Conservation (phyloP, 805 yeast species). For the Lipomyces mesembrius region DNA sequence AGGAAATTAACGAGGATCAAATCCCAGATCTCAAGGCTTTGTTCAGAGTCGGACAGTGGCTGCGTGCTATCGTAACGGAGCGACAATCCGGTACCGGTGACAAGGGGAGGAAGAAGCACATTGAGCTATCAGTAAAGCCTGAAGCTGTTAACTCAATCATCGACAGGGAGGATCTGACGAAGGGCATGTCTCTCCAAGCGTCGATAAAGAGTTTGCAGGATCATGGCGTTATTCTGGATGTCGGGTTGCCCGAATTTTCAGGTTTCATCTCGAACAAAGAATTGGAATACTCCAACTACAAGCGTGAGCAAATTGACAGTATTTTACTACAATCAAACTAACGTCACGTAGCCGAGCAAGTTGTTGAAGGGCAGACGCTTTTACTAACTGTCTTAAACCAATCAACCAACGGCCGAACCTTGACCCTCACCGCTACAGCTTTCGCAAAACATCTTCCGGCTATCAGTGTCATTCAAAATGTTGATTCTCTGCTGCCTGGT, state of each 20-base stretch:
- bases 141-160: constrained; percentile 65
- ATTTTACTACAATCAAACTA: not conserved
- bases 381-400: constrained; percentile 61
- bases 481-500: constrained; percentile 85
- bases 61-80: constrained; percentile 76
- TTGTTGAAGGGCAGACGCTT: constrained; percentile 69
- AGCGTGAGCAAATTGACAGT: constrained; percentile 24
- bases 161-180: constrained; percentile 63
- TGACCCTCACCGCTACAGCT: constrained; percentile 58
- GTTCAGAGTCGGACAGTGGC: constrained; percentile 80
- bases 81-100: constrained; percentile 51
- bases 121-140: constrained; percentile 77
- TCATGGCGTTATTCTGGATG: constrained; percentile 79
- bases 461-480: constrained; percentile 51
- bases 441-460: constrained; percentile 62
- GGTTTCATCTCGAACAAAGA: constrained; percentile 83
- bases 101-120: constrained; percentile 58
- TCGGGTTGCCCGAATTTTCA: constrained; percentile 61
- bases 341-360: constrained; percentile 40
- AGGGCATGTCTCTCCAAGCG: constrained; percentile 73
- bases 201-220: constrained; percentile 83
- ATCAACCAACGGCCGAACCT: constrained; percentile 56
- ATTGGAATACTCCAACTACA: constrained; percentile 49
- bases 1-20: constrained; percentile 41
- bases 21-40: constrained; percentile 61